phyloP scores from a whole-genome alignment of 2,329 filamentous ascomycete genomes.

The Sporothrix pseudoabietina region DNA sequence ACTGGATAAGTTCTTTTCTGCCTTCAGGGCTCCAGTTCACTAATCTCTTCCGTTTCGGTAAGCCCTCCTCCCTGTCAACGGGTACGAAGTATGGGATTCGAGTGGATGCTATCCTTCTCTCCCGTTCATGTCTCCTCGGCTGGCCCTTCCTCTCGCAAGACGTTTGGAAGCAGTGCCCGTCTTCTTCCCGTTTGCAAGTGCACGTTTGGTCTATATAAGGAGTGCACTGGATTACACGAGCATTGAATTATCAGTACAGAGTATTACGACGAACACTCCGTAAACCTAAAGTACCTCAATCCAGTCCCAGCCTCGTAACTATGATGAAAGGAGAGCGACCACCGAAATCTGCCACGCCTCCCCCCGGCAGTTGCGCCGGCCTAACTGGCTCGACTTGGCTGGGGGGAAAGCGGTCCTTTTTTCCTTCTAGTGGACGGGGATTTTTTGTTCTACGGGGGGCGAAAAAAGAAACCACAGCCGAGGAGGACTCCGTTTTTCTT shows the following conservation, averaged over 20 bases:
- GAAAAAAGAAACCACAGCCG: not conserved
- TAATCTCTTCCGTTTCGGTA: not conserved
- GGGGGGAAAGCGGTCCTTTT: not conserved
- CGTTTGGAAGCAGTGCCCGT: not conserved
- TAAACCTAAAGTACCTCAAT: not conserved
- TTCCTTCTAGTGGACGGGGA: not conserved
- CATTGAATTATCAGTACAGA: not conserved
- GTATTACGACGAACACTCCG: no score
- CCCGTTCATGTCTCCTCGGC: not conserved
- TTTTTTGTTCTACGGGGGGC: constrained; percentile 14
- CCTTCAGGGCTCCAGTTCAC: not conserved
- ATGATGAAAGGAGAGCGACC: not conserved
- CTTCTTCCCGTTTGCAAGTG: not conserved
- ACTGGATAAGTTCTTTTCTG: not conserved
- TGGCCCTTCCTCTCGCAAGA: not conserved
- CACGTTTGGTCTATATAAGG: not conserved
- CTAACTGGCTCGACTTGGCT: not conserved
- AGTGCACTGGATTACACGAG: not conserved
- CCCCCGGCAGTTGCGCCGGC: constrained; percentile 4
- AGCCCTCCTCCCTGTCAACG: not conserved
- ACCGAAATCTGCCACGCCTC: not conserved
- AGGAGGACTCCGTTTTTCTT: not conserved
- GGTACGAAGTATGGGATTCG: not conserved
- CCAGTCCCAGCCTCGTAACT: not conserved
- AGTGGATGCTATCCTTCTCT: not conserved